phyloP scores from a whole-genome alignment of 306 rosid species.

The Calophaca sinica region DNA sequence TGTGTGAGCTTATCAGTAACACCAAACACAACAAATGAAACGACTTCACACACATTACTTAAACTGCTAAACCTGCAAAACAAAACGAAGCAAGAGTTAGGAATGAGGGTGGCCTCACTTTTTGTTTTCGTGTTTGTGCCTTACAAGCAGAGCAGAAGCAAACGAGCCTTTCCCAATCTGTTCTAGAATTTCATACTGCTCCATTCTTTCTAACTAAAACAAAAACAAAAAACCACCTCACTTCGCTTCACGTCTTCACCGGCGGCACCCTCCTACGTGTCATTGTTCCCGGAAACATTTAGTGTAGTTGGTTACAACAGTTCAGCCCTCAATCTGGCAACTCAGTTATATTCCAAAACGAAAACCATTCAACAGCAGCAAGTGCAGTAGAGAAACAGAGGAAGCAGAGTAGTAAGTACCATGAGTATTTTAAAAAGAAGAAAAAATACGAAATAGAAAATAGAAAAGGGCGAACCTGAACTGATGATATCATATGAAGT shows the following conservation, averaged over 20 bases:
- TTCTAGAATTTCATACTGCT: constrained; percentile 86
- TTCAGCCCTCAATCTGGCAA: no score
- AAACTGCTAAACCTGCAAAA: no score
- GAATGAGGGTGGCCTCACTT: constrained; percentile 48
- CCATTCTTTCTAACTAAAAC: constrained; percentile 53
- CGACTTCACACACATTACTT: neutral
- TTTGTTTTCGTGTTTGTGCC: constrained; percentile 86
- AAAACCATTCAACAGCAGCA: neutral
- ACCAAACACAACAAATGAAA: neutral
- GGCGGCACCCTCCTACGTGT: neutral
- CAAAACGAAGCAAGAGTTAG: no score
- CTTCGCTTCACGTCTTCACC: neutral
- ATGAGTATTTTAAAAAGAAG: no score
- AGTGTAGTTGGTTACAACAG: neutral
- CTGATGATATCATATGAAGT: neutral
- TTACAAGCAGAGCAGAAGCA: constrained; percentile 92
- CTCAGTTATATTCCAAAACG: neutral
- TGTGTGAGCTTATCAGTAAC: neutral
- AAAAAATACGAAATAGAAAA: no score
- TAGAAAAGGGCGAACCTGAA: neutral
- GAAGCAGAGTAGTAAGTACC: neutral
- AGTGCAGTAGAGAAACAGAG: neutral
- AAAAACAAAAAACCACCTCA: neutral
- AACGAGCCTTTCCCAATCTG: constrained; percentile 97
- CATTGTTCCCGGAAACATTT: constrained; percentile 24